These are phyloP conservation scores for Diospyros kaki DNA, from an alignment of 148 eudicot genomes.

Conservation along the genomic window DNA sequence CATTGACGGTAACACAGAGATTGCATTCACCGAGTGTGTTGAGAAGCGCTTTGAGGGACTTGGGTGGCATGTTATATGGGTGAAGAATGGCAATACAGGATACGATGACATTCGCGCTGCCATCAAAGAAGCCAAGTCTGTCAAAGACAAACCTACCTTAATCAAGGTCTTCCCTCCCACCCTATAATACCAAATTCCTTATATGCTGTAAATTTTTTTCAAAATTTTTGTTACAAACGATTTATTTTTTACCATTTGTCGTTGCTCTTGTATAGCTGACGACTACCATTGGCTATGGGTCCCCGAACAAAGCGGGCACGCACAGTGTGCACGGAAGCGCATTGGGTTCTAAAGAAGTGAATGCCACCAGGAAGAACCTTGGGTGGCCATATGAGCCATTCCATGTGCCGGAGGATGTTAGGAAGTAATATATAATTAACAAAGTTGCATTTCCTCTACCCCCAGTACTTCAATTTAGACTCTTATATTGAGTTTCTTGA, in stretches of 20 bases:
- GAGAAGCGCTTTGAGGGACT: conserved; percentile 53
- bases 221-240: no score
- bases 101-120: conserved; percentile 71
- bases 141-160: conserved; percentile 55
- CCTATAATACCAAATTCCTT: neutral
- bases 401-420: no score
- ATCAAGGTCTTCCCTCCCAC: conserved; percentile 38
- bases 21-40: conserved; percentile 60
- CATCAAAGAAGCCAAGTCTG: conserved; percentile 58
- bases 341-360: no score
- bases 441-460: neutral
- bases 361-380: no score
- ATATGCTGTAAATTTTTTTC: no score
- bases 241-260: conserved; percentile 17
- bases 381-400: no score
- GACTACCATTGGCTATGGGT: no score
- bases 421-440: conserved; percentile 36
- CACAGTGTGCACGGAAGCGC: no score
- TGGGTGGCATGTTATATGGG: conserved; percentile 74
- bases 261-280: conserved; percentile 52
- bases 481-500: neutral
- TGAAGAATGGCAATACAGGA: conserved; percentile 40
- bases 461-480: neutral
- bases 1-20: conserved; percentile 61
- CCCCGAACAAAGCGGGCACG: no score